Conservation (phyloP, 768 basidiomycete genomes). For the Russula griseocarnosa region DNA sequence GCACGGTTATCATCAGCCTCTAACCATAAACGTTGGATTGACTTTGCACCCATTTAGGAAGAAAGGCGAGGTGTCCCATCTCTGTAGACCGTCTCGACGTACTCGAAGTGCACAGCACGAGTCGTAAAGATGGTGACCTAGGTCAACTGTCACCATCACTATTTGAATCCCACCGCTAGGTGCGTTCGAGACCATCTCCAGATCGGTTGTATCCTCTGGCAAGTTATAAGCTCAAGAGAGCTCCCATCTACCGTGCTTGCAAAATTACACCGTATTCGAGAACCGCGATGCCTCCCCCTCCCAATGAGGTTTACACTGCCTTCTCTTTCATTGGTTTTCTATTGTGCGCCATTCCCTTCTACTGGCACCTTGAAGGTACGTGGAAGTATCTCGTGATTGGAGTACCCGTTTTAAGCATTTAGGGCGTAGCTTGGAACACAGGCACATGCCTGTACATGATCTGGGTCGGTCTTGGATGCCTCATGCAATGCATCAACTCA, state of each 20-base stretch:
- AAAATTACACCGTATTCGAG: background rate
- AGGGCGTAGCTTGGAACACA: slow-evolving; percentile 46
- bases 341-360: slow-evolving; percentile 47
- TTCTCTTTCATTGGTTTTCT: slow-evolving; percentile 47
- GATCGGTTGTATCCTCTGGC: background rate
- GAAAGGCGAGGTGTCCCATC: no score
- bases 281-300: background rate
- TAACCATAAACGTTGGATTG: no score
- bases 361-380: slow-evolving; percentile 51
- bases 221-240: background rate
- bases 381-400: background rate
- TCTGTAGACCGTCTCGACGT: no score
- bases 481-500: background rate
- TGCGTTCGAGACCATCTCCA: background rate
- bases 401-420: background rate
- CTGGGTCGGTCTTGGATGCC: slow-evolving; percentile 44
- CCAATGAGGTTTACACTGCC: slow-evolving; percentile 31
- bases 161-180: no score
- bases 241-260: no score
- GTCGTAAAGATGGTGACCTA: no score
- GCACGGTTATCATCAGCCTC: no score
- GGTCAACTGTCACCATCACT: no score
- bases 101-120: no score
- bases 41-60: no score
- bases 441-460: slow-evolving; percentile 70